phyloP scores from a whole-genome alignment of 495 filamentous ascomycete genomes.

The Lasiosphaeria hispida region DNA sequence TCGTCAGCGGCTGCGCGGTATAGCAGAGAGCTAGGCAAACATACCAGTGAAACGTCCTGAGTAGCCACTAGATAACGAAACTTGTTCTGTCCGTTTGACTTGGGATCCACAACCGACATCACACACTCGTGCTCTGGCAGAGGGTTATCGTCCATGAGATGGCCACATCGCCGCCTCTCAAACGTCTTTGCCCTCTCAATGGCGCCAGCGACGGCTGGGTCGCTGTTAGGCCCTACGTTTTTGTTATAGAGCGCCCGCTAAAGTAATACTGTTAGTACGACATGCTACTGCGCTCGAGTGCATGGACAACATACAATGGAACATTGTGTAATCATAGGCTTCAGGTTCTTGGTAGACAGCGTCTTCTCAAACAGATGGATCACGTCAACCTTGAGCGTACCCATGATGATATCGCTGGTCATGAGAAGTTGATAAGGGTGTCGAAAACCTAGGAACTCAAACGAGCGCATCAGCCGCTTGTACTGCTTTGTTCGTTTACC shows the following conservation, averaged over 20 bases:
- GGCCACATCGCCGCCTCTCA: conserved; percentile 85
- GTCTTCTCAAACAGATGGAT: conserved; percentile 62
- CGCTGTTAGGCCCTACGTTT: conserved; percentile 49
- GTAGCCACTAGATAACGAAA: conserved; percentile 87
- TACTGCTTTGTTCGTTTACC: conserved; percentile 95
- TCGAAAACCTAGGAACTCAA: conserved; percentile 60
- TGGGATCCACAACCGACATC: conserved; percentile 72
- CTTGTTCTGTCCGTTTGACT: conserved; percentile 70
- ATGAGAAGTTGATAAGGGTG: conserved; percentile 87
- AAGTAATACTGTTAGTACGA: conserved; percentile 39
- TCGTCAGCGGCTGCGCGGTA: not conserved
- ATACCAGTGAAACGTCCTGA: conserved; percentile 51
- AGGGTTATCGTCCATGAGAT: conserved; percentile 76
- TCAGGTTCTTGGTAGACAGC: conserved; percentile 67
- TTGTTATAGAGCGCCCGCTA: conserved; percentile 62
- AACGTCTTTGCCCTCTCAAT: conserved; percentile 69
- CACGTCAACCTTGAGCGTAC: conserved; percentile 66
- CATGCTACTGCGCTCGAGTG: conserved; percentile 18
- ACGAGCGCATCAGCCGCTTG: conserved; percentile 92
- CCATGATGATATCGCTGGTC: conserved; percentile 33
- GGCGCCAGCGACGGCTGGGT: conserved; percentile 54
- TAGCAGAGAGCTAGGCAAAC: not conserved
- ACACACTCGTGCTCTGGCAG: conserved; percentile 77
- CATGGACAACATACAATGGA: conserved; percentile 28
- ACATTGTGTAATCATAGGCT: conserved; percentile 63